Evolutionary conservation across 257 asterid genomes (phyloP).

Genomic region (Cordia subcordata): DNA sequence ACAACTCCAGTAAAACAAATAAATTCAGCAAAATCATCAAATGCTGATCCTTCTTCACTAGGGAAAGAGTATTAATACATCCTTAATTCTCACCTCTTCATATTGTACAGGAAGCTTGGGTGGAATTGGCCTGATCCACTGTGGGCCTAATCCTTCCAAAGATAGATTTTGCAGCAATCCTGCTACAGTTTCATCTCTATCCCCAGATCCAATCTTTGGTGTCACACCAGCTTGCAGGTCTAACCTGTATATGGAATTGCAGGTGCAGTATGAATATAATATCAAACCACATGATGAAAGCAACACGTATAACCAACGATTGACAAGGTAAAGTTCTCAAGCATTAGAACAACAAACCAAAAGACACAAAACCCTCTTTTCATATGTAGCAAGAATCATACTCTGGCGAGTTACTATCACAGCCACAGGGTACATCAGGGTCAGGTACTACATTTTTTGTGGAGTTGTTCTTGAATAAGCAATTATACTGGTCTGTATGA

Average conservation of each 20-base stretch:
- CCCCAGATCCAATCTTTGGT: constrained; percentile 81
- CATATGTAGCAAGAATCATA: constrained; percentile 34
- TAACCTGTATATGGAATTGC: constrained; percentile 51
- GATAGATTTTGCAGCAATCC: constrained; percentile 67
- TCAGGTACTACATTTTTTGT: constrained; percentile 67
- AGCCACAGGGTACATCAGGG: constrained; percentile 88
- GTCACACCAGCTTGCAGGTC: constrained; percentile 73
- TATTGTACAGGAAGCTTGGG: constrained; percentile 85
- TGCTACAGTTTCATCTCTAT: constrained; percentile 64
- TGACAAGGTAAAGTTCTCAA: constrained; percentile 1
- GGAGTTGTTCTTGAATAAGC: constrained; percentile 51
- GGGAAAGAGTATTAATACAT: constrained; percentile 8
- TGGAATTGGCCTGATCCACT: constrained; percentile 89
- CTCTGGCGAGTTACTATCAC: constrained; percentile 81
- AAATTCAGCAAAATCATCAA: constrained; percentile 3
- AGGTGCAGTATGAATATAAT: constrained; percentile 13
- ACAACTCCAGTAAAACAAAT: constrained; percentile 3
- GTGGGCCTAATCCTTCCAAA: constrained; percentile 69
- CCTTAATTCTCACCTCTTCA: constrained; percentile 62
- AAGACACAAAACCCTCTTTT: neutral
- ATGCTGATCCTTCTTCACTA: constrained; percentile 1
- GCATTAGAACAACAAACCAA: constrained; percentile 13
- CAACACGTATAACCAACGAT: neutral
- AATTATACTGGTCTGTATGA: constrained; percentile 45
- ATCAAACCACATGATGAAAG: constrained; percentile 3